A percentile compares a stretch with the other conserved stretches of the same genome.
Evolutionary conservation across 2,329 filamentous ascomycete genomes (phyloP).

Genomic region (Pseudogymnoascus sp.): DNA sequence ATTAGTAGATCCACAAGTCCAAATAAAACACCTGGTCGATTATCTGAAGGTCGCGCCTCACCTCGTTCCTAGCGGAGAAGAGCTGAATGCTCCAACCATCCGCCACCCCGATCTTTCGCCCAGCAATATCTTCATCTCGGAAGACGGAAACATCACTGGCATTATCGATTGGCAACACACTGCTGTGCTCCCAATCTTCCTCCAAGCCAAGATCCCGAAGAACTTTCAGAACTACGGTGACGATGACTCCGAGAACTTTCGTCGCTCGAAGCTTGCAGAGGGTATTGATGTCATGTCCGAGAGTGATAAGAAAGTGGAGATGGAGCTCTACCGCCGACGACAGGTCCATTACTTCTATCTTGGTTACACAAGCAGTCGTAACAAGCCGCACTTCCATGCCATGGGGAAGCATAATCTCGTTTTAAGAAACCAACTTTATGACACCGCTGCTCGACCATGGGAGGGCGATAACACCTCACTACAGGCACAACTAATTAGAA

Average conservation of each 20-base stretch:
- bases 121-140: constrained; percentile 27
- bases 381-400: constrained; percentile 17
- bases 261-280: constrained; percentile 14
- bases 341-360: constrained; percentile 20
- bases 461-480: constrained; percentile 20
- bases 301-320: constrained; percentile 16
- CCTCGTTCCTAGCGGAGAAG: constrained; percentile 14
- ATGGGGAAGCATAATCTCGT: constrained; percentile 15
- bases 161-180: constrained; percentile 28
- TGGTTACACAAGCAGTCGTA: constrained; percentile 14
- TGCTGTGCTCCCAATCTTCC: constrained; percentile 24
- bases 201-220: constrained; percentile 26
- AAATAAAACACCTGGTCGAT: constrained; percentile 14
- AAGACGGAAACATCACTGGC: constrained; percentile 19
- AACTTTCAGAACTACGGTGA: constrained; percentile 31
- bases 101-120: constrained; percentile 20
- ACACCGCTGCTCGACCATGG: constrained; percentile 16
- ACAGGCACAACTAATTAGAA: constrained; percentile 17
- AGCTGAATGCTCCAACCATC: constrained; percentile 16
- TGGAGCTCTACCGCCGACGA: constrained; percentile 16
- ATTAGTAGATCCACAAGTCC: constrained; percentile 15
- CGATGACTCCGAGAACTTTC: constrained; percentile 18
- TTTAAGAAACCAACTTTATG: constrained; percentile 17
- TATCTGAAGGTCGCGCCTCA: constrained; percentile 18
- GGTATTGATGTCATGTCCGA: constrained; percentile 15